Evolutionary conservation across 2,329 filamentous ascomycete species (phyloP), one percentile per base, ranked within the genome.

Genomic region (Trichoderma gracile): DNA sequence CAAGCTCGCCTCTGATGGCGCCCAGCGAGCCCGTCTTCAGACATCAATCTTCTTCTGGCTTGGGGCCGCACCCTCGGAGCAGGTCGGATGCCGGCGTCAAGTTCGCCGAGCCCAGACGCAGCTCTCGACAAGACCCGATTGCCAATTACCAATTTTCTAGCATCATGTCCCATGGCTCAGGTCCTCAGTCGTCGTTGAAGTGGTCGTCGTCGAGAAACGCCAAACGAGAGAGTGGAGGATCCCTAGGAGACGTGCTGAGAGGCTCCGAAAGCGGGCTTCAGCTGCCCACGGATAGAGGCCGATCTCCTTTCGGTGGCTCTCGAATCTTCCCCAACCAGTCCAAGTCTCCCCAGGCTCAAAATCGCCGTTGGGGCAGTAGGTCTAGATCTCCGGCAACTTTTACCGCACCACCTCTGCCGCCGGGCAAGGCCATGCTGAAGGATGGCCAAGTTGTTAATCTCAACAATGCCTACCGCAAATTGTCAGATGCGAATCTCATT

Each of bases 401-500:
- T 45, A 64, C 56, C 68, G 23, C 69, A n/a, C 67, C 72, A 14
- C 59, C 63, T 15, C 66, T 75, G 68, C 73, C 67, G 67, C 67
- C 74, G 1, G 74, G 75, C 53, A 73, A 71, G 73, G 73, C 84
- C 15, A 79, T 86, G 50, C 80, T 90, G 3, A 83, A 86, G 47
- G 86, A 86, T 61, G 87, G 86, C 12, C 82, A 84, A 53, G 74
- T 84, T 1, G 78, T 92, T 58, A 89, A 93, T 72, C 84, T 90
- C 75, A 86, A 83, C 65, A 89, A 81, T 67, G 88, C 89, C 4
- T 91, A 93, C 72, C 82, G 88, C 57, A 84, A 86, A 65, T 78
- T 93, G 19, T 92, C 90, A 1, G 89, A 93, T 72, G 89, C 89
- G 12, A 87, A 88, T 57, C 77, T 93, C 49, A 81, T 86, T 3